Base-by-base conservation (phyloP, 768 basidiomycete species). In the Suillus weaverae region DNA sequence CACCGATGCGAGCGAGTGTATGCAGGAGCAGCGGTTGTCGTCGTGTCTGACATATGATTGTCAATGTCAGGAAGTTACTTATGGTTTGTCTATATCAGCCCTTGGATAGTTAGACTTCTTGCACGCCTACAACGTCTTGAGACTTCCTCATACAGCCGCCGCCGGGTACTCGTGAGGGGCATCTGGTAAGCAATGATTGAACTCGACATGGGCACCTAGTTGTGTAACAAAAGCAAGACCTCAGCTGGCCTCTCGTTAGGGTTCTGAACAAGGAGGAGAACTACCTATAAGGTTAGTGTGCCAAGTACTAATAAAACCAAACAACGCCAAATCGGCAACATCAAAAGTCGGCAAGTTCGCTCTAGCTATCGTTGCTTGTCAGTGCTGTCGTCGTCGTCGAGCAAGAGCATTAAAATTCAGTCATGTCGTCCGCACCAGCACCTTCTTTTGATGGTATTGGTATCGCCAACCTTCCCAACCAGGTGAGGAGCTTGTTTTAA, bases 401-500 rank as follows among this genome's bases (percentile, higher is more conserved):
- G 65, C 61, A 68, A 64, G 57, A 67, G 18, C 16, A 38, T 66
- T 41, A 48, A 56, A 56, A 20, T 36, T 43, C 54, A 68, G 65
- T 64, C 70, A 77, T 76, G 74, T 59, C 76, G 4, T 39, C 68
- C 43, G 63, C 72, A 60, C 67, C 73, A 33, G 70, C 70, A 38
- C 72, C 76, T 11, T 69, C 81, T 63, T 83, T 83, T 66, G 91
- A 92, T 78, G 92, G 93, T 68, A 94, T 95, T 77, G 94, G 94
- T 69, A 95, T 96, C 74, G 92, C 94, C 75, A 98, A 98, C 83
- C 84, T 99, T 70, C 97, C 97, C 60, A 99, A 98, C 85, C 97
- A 99, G 87, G 95, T 95, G 59, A 67, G 85, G 5, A 39, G 30
- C 51, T 61, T 9, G 44, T 38, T 63, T 48, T 38, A 22, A 56